Percentiles rank a stretch among this genome's conserved stretches.
Evolutionary conservation across 108 stramenopile species (phyloP).

Genomic region (Pelagomonas calceolata): DNA sequence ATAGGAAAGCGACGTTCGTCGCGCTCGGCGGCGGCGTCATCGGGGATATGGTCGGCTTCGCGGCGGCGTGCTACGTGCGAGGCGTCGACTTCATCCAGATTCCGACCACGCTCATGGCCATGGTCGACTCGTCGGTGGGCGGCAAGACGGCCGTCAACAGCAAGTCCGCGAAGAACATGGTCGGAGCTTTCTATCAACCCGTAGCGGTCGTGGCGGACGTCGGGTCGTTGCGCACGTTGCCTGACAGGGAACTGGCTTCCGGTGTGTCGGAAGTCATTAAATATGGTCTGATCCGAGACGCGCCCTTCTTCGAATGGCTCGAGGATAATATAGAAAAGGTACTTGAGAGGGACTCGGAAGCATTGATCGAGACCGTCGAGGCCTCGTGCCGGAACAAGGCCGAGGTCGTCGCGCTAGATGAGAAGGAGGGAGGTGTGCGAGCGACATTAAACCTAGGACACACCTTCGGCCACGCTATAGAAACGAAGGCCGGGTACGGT

Average conservation of each 20-base stretch:
- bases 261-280: slow-evolving; percentile 91
- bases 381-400: slow-evolving; percentile 88
- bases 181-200: slow-evolving; percentile 96
- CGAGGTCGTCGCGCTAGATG: slow-evolving; percentile 86
- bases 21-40: slow-evolving; percentile 96
- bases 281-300: slow-evolving; percentile 68
- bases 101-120: slow-evolving; percentile 98
- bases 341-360: slow-evolving; percentile 57
- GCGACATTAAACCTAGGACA: slow-evolving; percentile 96
- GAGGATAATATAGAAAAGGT: slow-evolving; percentile 70
- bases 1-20: slow-evolving; percentile 79
- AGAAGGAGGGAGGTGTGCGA: slow-evolving; percentile 75
- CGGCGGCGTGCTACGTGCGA: slow-evolving; percentile 87
- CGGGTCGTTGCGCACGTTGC: slow-evolving; percentile 37
- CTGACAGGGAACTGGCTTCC: slow-evolving; percentile 80
- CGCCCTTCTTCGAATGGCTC: slow-evolving; percentile 81
- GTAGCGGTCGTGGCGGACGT: slow-evolving; percentile 27
- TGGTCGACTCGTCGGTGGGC: slow-evolving; percentile 93
- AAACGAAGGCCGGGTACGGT: slow-evolving; percentile 85
- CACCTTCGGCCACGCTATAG: slow-evolving; percentile 97
- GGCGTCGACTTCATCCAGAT: slow-evolving; percentile 91
- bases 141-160: slow-evolving; percentile 98
- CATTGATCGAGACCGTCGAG: slow-evolving; percentile 66
- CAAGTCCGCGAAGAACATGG: slow-evolving; percentile 82
- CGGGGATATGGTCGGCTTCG: slow-evolving; percentile 97